A percentile compares a stretch with the other conserved stretches of the same genome.
Evolutionary conservation across 2,329 filamentous ascomycete species (phyloP).

Genomic region (Trichoderma guizhouense): DNA sequence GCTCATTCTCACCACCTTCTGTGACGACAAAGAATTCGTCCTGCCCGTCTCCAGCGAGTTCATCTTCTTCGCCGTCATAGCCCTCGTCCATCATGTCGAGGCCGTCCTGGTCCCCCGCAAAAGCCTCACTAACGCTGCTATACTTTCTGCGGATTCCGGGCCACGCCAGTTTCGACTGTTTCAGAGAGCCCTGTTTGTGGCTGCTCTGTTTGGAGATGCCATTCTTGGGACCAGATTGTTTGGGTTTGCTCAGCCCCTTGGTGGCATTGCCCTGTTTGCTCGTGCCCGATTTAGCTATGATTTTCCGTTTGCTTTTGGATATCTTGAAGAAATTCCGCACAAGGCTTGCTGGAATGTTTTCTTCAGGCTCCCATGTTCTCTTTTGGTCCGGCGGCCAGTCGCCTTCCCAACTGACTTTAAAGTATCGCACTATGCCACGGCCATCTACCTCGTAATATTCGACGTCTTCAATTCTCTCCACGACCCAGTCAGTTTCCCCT

Average conservation of each 20-base stretch:
- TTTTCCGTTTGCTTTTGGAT: constrained; percentile 25
- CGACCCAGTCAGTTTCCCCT: constrained; percentile 37
- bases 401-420: constrained; percentile 55
- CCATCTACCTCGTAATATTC: constrained; percentile 37
- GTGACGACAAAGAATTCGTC: constrained; percentile 33
- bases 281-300: constrained; percentile 12
- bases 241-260: background rate
- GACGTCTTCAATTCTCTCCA: constrained; percentile 45
- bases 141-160: constrained; percentile 22
- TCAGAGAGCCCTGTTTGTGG: background rate
- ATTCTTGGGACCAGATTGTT: background rate
- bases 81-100: background rate
- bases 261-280: background rate
- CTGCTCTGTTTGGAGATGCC: background rate
- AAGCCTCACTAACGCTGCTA: constrained; percentile 31
- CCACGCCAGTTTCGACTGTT: constrained; percentile 27
- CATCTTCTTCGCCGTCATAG: background rate
- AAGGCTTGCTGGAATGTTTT: constrained; percentile 44
- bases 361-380: constrained; percentile 56
- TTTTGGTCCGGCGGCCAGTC: constrained; percentile 56
- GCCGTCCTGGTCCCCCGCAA: constrained; percentile 24
- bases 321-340: constrained; percentile 41
- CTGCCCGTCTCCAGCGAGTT: constrained; percentile 7
- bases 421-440: constrained; percentile 39
- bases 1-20: constrained; percentile 19